Base-by-base conservation (phyloP, 1,284 basidiomycete genomes). In the Cryptococcus sp. region DNA sequence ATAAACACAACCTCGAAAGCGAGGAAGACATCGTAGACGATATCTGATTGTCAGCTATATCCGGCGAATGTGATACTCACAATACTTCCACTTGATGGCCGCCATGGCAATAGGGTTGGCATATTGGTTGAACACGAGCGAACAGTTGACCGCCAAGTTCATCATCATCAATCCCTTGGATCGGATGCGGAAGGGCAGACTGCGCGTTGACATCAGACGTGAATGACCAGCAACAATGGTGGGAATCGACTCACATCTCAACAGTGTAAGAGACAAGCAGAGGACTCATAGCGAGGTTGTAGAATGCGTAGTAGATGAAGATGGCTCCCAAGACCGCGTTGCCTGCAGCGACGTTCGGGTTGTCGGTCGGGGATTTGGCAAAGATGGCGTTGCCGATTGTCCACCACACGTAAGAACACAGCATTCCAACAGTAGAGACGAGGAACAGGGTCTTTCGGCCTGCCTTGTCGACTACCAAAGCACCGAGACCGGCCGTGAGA, bases 121-220 rank as follows among this genome's bases (percentile, higher is more conserved):
- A 69, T 88, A 90, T 76, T 90, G 87, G 75, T 89, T 89, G 80
- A 89, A 88, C 65, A 88, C 86, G 59, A 76, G 69, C 4, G 73
- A 67, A 38, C 65, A 64, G 64, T 74, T 73, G 63, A 77, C 74
- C 39, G 63, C 59, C 43, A 76, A 63, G 46, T 70, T 63, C 61
- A 73, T 64, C 61, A 89, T 72, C 63, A 83, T 88, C 79, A 90
- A 84, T 55, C 88, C 88, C 80, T 89, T 89, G 49, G 89, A 87
- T 70, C 89, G 87, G 52, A 90, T 54, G 22, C 57, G 43, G 62
- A 62, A 69, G n/a, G 65, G 65, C 3, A 65, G 51, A 41, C 57
- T 55, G 39, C 16, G 39, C 11, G 20, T 3, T 13, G 15, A 7
- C 5, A 47, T 43, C 51, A 48, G 29, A 5, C 17, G 17, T 39